These are phyloP conservation scores for Fusarium chaquense DNA, from an alignment of 2,329 filamentous ascomycete genomes.

Conservation along the genomic window DNA sequence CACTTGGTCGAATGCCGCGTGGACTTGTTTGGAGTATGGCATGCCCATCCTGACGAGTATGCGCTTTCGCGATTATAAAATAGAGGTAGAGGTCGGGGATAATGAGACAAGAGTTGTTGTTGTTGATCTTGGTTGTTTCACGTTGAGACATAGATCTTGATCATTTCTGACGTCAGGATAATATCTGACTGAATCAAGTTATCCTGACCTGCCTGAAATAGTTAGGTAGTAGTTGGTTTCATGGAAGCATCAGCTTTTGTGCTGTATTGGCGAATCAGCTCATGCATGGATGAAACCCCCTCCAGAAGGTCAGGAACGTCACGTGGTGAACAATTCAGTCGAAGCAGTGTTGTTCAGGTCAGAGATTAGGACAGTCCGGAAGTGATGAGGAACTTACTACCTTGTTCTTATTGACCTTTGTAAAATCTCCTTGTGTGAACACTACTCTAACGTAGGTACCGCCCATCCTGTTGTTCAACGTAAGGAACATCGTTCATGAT, in stretches of 20 bases:
- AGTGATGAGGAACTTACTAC: not conserved
- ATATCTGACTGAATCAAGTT: not conserved
- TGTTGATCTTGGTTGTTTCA: not conserved
- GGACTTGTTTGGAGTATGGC: constrained; percentile 24
- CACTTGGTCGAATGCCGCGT: constrained; percentile 21
- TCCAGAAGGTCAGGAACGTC: not conserved
- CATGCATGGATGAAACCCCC: not conserved
- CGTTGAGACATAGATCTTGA: not conserved
- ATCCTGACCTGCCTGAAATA: not conserved
- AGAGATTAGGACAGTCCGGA: not conserved
- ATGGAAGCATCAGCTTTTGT: not conserved
- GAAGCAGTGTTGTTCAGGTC: not conserved
- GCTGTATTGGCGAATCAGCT: not conserved
- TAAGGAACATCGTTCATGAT: too few species aligned
- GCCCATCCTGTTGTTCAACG: not conserved
- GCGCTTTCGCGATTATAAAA: not conserved
- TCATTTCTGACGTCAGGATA: not conserved
- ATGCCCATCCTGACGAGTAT: constrained; percentile 4
- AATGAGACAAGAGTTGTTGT: not conserved
- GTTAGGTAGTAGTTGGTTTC: not conserved
- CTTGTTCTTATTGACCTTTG: not conserved
- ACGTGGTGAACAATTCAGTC: not conserved
- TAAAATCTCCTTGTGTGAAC: too few species aligned
- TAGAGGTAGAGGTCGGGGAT: not conserved
- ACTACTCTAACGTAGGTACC: not conserved